Evolutionary conservation across 805 yeast genomes (phyloP).

Genomic region (Hanseniaspora occidentalis): DNA sequence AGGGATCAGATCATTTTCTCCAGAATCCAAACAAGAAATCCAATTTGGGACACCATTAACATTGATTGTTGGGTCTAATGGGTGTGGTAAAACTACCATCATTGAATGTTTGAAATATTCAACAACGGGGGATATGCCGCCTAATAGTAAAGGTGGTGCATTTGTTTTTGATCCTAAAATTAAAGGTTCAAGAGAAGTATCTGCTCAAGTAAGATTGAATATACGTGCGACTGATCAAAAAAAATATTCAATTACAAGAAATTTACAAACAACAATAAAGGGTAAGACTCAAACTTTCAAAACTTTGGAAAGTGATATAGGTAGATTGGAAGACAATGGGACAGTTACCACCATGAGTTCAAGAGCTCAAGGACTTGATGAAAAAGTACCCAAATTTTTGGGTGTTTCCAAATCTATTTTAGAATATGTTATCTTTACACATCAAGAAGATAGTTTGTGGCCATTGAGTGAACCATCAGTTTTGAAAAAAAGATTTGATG

Average conservation of each 20-base stretch:
- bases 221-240: conserved; percentile 56
- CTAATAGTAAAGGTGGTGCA: conserved; percentile 92
- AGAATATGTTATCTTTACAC: conserved; percentile 91
- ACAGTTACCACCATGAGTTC: conserved; percentile 67
- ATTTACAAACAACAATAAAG: conserved; percentile 62
- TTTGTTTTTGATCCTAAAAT: conserved; percentile 87
- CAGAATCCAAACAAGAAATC: conserved; percentile 72
- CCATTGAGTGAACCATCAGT: conserved; percentile 86
- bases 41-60: conserved; percentile 87
- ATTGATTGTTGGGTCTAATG: conserved; percentile 88
- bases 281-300: conserved; percentile 62
- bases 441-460: conserved; percentile 95
- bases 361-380: conserved; percentile 73
- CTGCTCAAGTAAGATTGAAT: conserved; percentile 84
- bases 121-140: conserved; percentile 93
- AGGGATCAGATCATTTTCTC: conserved; percentile 86
- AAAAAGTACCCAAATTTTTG: conserved; percentile 63
- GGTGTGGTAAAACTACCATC: conserved; percentile 92
- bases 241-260: conserved; percentile 44
- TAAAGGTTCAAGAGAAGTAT: conserved; percentile 60
- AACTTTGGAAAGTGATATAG: conserved; percentile 81
- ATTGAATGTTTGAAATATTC: conserved; percentile 90
- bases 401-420: conserved; percentile 84
- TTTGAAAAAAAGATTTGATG: conserved; percentile 87
- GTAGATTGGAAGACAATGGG: conserved; percentile 45